Percentiles rank a stretch among this genome's conserved stretches.
phyloP scores from a whole-genome alignment of 2,329 filamentous ascomycete species.

The Colletotrichum incanum region DNA sequence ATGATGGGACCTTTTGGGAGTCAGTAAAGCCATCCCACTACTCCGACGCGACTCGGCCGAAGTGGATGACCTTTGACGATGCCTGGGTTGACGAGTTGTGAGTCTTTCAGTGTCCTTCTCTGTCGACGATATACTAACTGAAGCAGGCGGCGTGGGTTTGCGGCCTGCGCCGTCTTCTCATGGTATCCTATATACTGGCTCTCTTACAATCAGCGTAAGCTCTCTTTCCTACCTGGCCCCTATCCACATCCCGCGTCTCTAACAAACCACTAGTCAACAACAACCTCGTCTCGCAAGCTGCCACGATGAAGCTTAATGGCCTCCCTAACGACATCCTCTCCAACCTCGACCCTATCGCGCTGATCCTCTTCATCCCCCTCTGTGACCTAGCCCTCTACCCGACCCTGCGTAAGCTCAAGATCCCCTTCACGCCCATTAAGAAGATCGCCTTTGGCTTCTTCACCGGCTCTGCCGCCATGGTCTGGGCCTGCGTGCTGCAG shows the following conservation, averaged over 20 bases:
- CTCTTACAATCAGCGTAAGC: constrained; percentile 61
- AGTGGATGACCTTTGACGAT: constrained; percentile 86
- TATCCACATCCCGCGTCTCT: not conserved
- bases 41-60: constrained; percentile 66
- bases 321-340: constrained; percentile 84
- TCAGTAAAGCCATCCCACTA: constrained; percentile 78
- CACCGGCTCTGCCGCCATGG: constrained; percentile 72
- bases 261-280: constrained; percentile 62
- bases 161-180: constrained; percentile 78
- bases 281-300: constrained; percentile 75
- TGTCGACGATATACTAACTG: not conserved
- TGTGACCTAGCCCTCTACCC: constrained; percentile 79
- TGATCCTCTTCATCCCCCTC: constrained; percentile 86
- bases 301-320: constrained; percentile 76
- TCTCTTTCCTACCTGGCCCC: not conserved
- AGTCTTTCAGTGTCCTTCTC: not conserved
- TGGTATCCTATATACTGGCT: constrained; percentile 77
- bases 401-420: constrained; percentile 72
- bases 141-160: constrained; percentile 71
- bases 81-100: constrained; percentile 82
- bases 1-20: constrained; percentile 75
- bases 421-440: constrained; percentile 82
- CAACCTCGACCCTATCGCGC: constrained; percentile 84
- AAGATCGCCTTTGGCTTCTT: constrained; percentile 81
- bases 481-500: constrained; percentile 68